These are phyloP conservation scores for Taphrina confusa DNA, from an alignment of 1,139 yeast genomes.

Conservation along the genomic window DNA sequence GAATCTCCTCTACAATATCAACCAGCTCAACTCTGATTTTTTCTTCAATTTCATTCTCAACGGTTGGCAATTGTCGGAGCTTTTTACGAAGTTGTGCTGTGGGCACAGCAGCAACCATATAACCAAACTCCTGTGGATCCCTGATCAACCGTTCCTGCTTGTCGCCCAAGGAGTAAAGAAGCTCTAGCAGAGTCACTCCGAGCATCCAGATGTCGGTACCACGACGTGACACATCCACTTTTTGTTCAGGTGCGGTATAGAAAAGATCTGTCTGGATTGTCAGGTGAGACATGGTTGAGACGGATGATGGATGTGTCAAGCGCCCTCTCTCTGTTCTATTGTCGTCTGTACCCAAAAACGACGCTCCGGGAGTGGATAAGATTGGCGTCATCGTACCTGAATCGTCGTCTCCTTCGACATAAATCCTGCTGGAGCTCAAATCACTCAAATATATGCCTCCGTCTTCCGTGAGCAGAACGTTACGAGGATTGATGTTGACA, in stretches of 20 bases:
- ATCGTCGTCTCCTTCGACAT: slow-evolving; percentile 20
- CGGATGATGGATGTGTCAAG: slow-evolving; percentile 21
- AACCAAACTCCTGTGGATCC: slow-evolving; percentile 24
- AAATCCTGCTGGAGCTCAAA: slow-evolving; percentile 23
- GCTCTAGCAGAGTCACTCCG: slow-evolving; percentile 27
- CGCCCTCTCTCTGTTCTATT: slow-evolving; percentile 28
- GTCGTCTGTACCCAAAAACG: neutral
- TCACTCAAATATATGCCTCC: slow-evolving; percentile 31
- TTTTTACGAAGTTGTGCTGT: slow-evolving; percentile 24
- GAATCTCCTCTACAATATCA: slow-evolving; percentile 24
- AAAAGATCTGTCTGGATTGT: slow-evolving; percentile 30
- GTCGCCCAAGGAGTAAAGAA: slow-evolving; percentile 21
- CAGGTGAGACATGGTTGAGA: slow-evolving; percentile 32
- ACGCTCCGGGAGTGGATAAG: slow-evolving; percentile 15
- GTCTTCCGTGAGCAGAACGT: slow-evolving; percentile 27
- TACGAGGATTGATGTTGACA: slow-evolving; percentile 31
- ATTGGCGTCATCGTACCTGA: slow-evolving; percentile 17
- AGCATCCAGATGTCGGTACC: slow-evolving; percentile 34
- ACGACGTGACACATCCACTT: slow-evolving; percentile 34
- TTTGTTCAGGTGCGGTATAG: slow-evolving; percentile 33
- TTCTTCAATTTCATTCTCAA: slow-evolving; percentile 21
- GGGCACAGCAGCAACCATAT: slow-evolving; percentile 31
- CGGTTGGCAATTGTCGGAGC: slow-evolving; percentile 13
- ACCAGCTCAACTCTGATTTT: slow-evolving; percentile 19
- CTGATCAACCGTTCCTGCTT: slow-evolving; percentile 28